These are phyloP conservation scores for Anethum foeniculum DNA, from an alignment of 140 eudicot species.

Conservation along the genomic window DNA sequence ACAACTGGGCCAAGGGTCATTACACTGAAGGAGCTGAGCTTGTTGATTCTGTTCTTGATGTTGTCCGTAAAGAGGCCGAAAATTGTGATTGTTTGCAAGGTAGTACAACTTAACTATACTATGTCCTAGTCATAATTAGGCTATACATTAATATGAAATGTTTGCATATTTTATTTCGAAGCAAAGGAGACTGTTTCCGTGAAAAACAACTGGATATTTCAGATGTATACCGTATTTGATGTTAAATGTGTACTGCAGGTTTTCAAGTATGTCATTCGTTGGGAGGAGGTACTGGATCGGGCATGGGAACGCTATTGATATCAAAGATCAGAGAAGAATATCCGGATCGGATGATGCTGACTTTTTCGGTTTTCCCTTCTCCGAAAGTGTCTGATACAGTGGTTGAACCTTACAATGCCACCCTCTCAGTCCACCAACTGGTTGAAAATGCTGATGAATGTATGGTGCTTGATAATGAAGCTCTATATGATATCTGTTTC, in stretches of 20 bases:
- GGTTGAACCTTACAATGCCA: constrained; percentile 86
- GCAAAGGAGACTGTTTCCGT: too few species aligned
- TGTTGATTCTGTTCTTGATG: constrained; percentile 69
- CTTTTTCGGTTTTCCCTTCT: constrained; percentile 75
- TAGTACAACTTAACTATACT: constrained; percentile 27
- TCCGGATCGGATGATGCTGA: constrained; percentile 86
- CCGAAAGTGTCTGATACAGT: constrained; percentile 83
- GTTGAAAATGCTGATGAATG: constrained; percentile 87
- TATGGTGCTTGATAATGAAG: constrained; percentile 81
- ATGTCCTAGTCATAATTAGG: too few species aligned
- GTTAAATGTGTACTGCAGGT: constrained; percentile 28
- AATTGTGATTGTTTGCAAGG: constrained; percentile 79
- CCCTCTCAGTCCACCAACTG: constrained; percentile 77
- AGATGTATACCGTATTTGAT: not conserved
- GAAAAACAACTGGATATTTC: too few species aligned
- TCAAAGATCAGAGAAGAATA: constrained; percentile 86
- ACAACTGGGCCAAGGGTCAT: constrained; percentile 81
- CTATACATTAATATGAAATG: too few species aligned
- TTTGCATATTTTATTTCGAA: too few species aligned
- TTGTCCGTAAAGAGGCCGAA: constrained; percentile 72
- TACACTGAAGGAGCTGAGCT: constrained; percentile 78
- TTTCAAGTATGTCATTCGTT: constrained; percentile 77
- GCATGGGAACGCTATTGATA: constrained; percentile 77
- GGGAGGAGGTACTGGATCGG: constrained; percentile 84
- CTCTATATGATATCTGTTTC: constrained; percentile 76